Base-by-base conservation (phyloP, 1,284 basidiomycete genomes). In the Papiliotrema terrestris region DNA sequence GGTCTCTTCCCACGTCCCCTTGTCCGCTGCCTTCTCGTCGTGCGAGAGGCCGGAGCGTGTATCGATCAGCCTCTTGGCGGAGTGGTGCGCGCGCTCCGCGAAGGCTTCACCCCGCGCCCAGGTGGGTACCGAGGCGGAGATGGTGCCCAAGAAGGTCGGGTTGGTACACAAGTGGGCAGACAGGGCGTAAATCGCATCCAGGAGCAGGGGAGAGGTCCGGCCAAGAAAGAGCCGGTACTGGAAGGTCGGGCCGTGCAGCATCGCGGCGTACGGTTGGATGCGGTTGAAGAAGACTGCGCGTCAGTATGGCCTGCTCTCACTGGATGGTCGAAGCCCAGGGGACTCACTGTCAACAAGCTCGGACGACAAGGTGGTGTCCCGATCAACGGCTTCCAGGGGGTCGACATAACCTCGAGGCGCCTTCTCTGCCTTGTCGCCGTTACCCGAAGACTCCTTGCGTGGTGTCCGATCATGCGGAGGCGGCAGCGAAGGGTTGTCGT, bases 171-270 rank as follows among this genome's bases (percentile, higher is more conserved):
- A 59, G 13, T 78, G 73, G 9, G 75, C 69, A 20, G 75, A 63
- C 20, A 79, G 57, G 19, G 76, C 73, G 61, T 76, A 79, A 38
- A 80, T 77, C 39, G 75, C 68, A 59, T 78, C 71, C 48, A 79
- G 65, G n/a, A 79, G 66, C 41, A 75, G 64, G 5, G 73, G 71
- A 14, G 76, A 74, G 3, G 75, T 67, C 45, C 71, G 71, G 36
- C 66, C 67, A 38, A 75, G 71, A 57, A 76, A 78, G 14, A 76
- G 65, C 13, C 78, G 74, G 54, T 79, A 71, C 11, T 75, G 63
- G 65, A 80, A 79, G 2, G 75, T 78, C 23, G 78, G 68, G 20
- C 66, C 63, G 59, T 80, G 78, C 49, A 79, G 66, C 68, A 79
- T 75, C 41, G 70, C 61, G 39, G 65, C 67, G 60, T 75, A 75